Conservation (phyloP, 139 green algal species). For the Zygnema circumcarinatum region DNA sequence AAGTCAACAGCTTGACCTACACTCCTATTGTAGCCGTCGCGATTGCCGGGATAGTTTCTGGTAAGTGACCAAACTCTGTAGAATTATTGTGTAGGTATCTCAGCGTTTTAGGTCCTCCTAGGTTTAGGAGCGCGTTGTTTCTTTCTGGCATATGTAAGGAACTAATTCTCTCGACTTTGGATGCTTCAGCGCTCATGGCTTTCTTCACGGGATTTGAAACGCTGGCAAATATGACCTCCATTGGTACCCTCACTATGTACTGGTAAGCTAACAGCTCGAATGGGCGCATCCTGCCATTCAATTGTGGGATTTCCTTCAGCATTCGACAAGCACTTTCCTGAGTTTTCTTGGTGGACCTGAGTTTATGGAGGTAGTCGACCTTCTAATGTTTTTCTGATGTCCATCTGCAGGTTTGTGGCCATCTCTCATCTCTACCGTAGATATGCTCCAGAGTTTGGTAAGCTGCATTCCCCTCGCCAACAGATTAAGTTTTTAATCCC, state of each 20-base stretch:
- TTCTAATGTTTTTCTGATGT: too few species aligned
- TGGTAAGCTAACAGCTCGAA: too few species aligned
- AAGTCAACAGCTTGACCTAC: background rate
- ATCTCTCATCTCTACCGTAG: conserved; percentile 36
- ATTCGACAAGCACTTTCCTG: too few species aligned
- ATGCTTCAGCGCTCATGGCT: conserved; percentile 25
- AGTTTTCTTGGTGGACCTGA: too few species aligned
- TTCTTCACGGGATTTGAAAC: conserved; percentile 41
- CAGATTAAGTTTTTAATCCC: background rate
- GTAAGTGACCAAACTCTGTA: conserved; percentile 4
- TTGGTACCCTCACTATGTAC: conserved; percentile 51
- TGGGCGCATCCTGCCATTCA: too few species aligned
- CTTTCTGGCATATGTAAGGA: conserved; percentile 9
- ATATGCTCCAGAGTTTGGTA: conserved; percentile 42
- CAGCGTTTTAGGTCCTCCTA: too few species aligned
- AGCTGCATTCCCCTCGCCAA: background rate
- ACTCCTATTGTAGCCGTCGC: conserved; percentile 24
- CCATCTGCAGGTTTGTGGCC: conserved; percentile 37
- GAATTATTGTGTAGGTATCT: too few species aligned
- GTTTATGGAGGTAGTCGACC: too few species aligned
- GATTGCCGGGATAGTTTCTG: conserved; percentile 14
- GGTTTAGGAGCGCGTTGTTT: background rate
- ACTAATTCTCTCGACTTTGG: too few species aligned
- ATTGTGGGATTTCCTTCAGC: too few species aligned
- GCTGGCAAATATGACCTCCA: conserved; percentile 44